A percentile compares a stretch with the other conserved stretches of the same genome.
Conservation (phyloP, 352 stramenopile genomes). For the Aphanomyces invadans region DNA sequence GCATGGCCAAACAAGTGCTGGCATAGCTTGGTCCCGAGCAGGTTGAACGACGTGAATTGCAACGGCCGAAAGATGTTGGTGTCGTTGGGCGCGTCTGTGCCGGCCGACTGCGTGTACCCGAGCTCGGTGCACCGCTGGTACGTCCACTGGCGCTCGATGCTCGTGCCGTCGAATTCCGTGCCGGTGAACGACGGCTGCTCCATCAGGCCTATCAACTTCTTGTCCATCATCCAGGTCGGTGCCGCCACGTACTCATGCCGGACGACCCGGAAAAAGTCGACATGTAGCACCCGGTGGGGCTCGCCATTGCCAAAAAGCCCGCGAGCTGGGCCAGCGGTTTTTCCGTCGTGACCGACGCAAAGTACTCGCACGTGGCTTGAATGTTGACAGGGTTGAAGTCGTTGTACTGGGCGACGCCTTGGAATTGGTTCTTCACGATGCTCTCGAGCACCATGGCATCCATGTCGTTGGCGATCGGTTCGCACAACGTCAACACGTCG, state of each 20-base stretch:
- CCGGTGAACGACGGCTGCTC: not conserved
- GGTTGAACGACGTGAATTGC: not conserved
- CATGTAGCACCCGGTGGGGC: not conserved
- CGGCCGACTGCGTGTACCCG: not conserved
- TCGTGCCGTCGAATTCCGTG: constrained; percentile 1
- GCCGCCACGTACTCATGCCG: not conserved
- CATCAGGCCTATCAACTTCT: not conserved
- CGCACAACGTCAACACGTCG: not conserved
- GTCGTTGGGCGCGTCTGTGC: not conserved
- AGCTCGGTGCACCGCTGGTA: constrained; percentile 13
- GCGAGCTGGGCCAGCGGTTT: not conserved
- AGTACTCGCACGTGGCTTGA: not conserved
- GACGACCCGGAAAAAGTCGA: not conserved
- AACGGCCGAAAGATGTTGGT: not conserved
- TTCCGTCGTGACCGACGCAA: not conserved
- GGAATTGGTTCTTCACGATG: not conserved
- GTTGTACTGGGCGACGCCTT: constrained; percentile 2
- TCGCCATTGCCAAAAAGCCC: not conserved
- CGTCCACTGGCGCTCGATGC: not conserved
- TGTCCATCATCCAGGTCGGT: not conserved
- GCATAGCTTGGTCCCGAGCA: not conserved
- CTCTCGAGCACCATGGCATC: constrained; percentile 5
- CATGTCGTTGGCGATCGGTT: not conserved
- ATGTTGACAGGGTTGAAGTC: constrained; percentile 4
- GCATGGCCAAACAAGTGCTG: not conserved